A percentile compares a stretch with the other conserved stretches of the same genome.
Evolutionary conservation across 345 rosid species (phyloP).

Genomic region (Dipteronia sinensis): DNA sequence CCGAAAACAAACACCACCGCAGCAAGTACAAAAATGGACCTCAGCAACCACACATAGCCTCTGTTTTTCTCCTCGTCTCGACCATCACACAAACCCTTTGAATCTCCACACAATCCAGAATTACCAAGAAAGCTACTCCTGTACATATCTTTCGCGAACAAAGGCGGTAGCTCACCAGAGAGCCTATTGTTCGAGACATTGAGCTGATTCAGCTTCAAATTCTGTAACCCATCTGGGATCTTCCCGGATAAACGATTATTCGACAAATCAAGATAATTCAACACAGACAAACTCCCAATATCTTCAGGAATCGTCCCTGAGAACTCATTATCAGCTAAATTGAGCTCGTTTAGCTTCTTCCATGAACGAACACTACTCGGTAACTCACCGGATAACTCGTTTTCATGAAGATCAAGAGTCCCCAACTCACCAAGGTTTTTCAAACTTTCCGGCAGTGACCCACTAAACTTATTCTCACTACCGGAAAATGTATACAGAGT

Average conservation of each 20-base stretch:
- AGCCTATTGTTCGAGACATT: slow-evolving; percentile 76
- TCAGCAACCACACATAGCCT: slow-evolving; percentile 75
- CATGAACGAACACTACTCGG: slow-evolving; percentile 57
- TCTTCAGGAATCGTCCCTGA: slow-evolving; percentile 68
- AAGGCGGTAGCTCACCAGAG: slow-evolving; percentile 70
- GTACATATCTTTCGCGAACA: slow-evolving; percentile 62
- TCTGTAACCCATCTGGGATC: slow-evolving; percentile 73
- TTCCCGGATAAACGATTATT: slow-evolving; percentile 62
- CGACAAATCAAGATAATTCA: slow-evolving; percentile 92
- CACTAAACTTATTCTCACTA: slow-evolving; percentile 60
- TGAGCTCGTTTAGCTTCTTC: slow-evolving; percentile 86
- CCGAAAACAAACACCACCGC: slow-evolving; percentile 68
- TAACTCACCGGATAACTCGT: slow-evolving; percentile 69
- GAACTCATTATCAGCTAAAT: slow-evolving; percentile 61
- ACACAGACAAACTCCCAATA: slow-evolving; percentile 68
- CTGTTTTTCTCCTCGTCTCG: slow-evolving; percentile 43
- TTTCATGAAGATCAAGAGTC: slow-evolving; percentile 73
- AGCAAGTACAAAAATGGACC: slow-evolving; percentile 72
- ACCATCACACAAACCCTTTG: slow-evolving; percentile 64
- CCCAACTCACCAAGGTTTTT: slow-evolving; percentile 60
- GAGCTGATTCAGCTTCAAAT: slow-evolving; percentile 85
- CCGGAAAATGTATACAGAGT: slow-evolving; percentile 62
- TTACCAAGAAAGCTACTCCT: slow-evolving; percentile 75
- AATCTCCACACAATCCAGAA: slow-evolving; percentile 75
- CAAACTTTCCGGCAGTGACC: slow-evolving; percentile 66